Evolutionary conservation across 2,329 filamentous ascomycete species (phyloP).

Genomic region (Parafenestella ontariensis): DNA sequence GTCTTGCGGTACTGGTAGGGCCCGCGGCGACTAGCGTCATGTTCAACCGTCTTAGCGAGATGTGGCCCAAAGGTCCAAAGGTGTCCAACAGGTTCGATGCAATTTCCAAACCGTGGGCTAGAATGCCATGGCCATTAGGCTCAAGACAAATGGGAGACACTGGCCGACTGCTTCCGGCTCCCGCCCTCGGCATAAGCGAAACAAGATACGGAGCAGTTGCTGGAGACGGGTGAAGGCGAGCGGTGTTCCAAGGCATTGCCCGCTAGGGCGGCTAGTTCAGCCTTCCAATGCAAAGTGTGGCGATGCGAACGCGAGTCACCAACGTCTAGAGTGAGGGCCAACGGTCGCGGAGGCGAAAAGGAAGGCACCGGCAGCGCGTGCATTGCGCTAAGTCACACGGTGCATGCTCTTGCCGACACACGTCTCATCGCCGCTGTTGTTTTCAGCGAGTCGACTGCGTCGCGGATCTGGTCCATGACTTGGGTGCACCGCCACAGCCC

Average conservation of each 20-base stretch:
- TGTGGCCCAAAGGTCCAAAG: too few relatives aligned
- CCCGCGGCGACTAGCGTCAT: too few relatives aligned
- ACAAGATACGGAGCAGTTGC: conserved; percentile 1
- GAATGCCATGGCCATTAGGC: background rate
- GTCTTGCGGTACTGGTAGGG: too few relatives aligned
- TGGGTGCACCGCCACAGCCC: background rate
- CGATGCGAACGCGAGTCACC: conserved; percentile 2
- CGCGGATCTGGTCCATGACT: background rate
- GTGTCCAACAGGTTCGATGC: too few relatives aligned
- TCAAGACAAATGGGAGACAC: background rate
- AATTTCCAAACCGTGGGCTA: too few relatives aligned
- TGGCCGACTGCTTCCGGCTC: conserved; percentile 2
- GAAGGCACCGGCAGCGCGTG: conserved; percentile 5
- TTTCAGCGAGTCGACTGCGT: background rate
- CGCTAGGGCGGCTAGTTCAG: background rate
- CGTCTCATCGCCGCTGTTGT: background rate
- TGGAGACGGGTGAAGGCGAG: conserved; percentile 6
- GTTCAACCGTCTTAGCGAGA: too few relatives aligned
- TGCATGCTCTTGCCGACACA: background rate
- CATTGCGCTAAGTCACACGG: too few relatives aligned
- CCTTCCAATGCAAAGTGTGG: background rate
- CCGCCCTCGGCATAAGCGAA: background rate
- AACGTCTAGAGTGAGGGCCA: background rate
- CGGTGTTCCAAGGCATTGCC: background rate
- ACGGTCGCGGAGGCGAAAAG: background rate